Percentiles rank a stretch among this genome's conserved stretches.
These are phyloP conservation scores for Apiotrichum sp. DNA, from an alignment of 1,284 basidiomycete species.

Conservation along the genomic window DNA sequence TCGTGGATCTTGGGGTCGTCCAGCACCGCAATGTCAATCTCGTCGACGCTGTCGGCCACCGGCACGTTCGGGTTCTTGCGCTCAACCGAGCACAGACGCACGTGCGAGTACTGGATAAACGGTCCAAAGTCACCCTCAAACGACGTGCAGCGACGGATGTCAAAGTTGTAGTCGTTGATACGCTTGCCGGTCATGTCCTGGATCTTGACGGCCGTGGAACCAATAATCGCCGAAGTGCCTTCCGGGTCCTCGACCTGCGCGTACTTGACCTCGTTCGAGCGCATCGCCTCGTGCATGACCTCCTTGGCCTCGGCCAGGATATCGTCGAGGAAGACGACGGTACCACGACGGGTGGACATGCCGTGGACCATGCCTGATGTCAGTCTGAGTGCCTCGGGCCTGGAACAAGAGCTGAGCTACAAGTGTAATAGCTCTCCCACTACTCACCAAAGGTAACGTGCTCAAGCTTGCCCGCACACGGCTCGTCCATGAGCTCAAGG, in stretches of 20 bases:
- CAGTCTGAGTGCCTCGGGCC: too few relatives aligned
- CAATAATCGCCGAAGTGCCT: constrained; percentile 73
- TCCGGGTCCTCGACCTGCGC: constrained; percentile 82
- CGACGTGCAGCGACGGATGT: constrained; percentile 89
- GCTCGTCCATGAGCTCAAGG: constrained; percentile 80
- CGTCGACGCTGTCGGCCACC: constrained; percentile 59
- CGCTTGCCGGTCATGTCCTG: constrained; percentile 96
- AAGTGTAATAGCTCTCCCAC: too few relatives aligned
- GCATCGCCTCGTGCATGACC: constrained; percentile 97
- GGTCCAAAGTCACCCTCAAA: constrained; percentile 95
- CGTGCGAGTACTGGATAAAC: constrained; percentile 95
- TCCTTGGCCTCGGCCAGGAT: constrained; percentile 86
- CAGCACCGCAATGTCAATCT: constrained; percentile 67
- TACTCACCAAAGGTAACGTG: constrained; percentile 80
- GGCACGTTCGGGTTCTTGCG: constrained; percentile 84
- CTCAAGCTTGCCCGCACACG: constrained; percentile 73
- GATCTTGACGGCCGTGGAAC: constrained; percentile 95
- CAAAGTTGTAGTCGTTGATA: constrained; percentile 94
- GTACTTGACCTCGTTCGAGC: constrained; percentile 90
- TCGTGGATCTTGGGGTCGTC: constrained; percentile 73
- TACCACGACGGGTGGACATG: constrained; percentile 97
- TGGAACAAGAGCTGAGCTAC: neutral
- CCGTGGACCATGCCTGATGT: constrained; percentile 63
- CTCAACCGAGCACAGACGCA: constrained; percentile 84
- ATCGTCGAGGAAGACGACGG: constrained; percentile 91